phyloP scores from a whole-genome alignment of 2,329 filamentous ascomycete genomes.

The Microdochium trichocladiopsis region DNA sequence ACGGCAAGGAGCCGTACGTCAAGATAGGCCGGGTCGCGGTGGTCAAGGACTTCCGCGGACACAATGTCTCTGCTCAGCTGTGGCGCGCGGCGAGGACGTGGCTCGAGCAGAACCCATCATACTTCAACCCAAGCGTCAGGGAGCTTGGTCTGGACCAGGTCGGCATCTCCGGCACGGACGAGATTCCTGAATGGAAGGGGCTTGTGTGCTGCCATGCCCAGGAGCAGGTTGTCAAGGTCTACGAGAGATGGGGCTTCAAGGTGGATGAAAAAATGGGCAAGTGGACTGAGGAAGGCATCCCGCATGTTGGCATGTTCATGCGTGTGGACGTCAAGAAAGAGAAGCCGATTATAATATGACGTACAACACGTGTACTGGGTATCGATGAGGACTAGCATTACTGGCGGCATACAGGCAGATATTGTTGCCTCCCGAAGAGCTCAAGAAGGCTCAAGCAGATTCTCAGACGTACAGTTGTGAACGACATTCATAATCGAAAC shows the following conservation, averaged over 20 bases:
- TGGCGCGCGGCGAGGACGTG: conserved; percentile 64
- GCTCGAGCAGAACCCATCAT: conserved; percentile 52
- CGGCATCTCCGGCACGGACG: conserved; percentile 26
- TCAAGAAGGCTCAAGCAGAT: too few species aligned
- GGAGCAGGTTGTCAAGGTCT: conserved; percentile 54
- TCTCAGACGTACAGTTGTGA: too few species aligned
- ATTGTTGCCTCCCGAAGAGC: too few species aligned
- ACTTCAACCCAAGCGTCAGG: conserved; percentile 42
- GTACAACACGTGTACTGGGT: background rate
- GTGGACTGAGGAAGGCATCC: conserved; percentile 81
- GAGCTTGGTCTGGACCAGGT: conserved; percentile 35
- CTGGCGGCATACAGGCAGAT: too few species aligned
- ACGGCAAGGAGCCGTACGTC: conserved; percentile 67
- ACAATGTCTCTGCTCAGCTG: conserved; percentile 57
- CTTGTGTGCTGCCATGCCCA: conserved; percentile 78
- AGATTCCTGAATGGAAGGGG: conserved; percentile 61
- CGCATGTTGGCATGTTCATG: conserved; percentile 76
- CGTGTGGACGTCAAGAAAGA: conserved; percentile 29
- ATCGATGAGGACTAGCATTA: too few species aligned
- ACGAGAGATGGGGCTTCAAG: conserved; percentile 66
- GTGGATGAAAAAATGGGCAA: conserved; percentile 65
- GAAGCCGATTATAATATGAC: background rate
- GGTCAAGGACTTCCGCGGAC: conserved; percentile 54
- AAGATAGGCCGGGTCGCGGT: conserved; percentile 78
- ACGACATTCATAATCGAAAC: too few species aligned